Evolutionary conservation across 257 asterid genomes (phyloP), one percentile per base, ranked within the genome.

Genomic region (Fraxinus quadrangulata): DNA sequence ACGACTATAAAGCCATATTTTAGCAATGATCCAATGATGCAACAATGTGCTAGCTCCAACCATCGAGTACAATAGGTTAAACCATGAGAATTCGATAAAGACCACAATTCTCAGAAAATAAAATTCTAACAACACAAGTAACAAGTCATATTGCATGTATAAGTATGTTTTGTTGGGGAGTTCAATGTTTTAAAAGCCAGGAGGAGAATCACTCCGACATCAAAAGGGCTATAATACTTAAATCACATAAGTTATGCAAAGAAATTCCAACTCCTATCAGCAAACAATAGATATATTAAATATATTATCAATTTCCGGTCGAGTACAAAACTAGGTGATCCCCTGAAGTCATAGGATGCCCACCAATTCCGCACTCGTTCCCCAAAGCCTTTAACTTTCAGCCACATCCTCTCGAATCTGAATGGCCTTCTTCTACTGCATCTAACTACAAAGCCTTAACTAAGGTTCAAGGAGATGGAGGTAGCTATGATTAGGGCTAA

Each of bases 241-340:
- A n/a, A 61, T 7, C 33, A 23, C 16, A 61, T 1, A 39, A 54
- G 65, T 2, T 61, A 2, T 70, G 71, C 59, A 40, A 69, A 11
- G 31, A 28, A 47, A 61, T 21, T 77, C 42, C 33, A 61, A 33
- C 4, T 37, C 69, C 77, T 12, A 30, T 47, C 74, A 77, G 31
- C 3, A 39, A 8, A 37, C 11, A 37, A 8, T 34, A 39, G 11
- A 39, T 39, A 8, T 39, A 39, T 39, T 30, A 37, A 76, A 19
- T 30, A 80, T 61, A 36, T 17, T 72, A 51, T 30, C n/a, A n/a
- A n/a, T n/a, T n/a, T n/a, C n/a, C n/a, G n/a, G n/a, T n/a, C n/a
- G n/a, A n/a, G n/a, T n/a, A n/a, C n/a, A n/a, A n/a, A n/a, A n/a
- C n/a, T n/a, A n/a, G n/a, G n/a, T n/a, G n/a, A n/a, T n/a, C n/a